Percentiles rank a stretch among this genome's conserved stretches.
Conservation (phyloP, 352 stramenopile species). For the Phytophthora pini region DNA sequence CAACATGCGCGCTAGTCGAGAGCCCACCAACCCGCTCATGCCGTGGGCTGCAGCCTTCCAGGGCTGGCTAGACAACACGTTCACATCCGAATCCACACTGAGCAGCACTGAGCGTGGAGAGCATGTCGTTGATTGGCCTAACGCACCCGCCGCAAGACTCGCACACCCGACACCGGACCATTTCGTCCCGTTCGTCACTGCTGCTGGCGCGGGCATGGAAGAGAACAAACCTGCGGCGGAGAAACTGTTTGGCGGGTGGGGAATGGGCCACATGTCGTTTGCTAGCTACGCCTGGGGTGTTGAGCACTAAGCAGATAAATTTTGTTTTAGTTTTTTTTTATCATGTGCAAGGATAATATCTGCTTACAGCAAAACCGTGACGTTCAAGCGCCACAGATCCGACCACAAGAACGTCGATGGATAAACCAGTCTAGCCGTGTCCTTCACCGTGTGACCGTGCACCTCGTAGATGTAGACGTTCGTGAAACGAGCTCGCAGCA, state of each 20-base stretch:
- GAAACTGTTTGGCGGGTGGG: constrained; percentile 42
- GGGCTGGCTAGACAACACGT: constrained; percentile 34
- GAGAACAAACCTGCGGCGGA: constrained; percentile 31
- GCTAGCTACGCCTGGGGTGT: constrained; percentile 38
- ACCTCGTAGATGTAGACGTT: constrained; percentile 47
- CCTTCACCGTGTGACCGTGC: constrained; percentile 35
- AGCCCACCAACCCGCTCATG: constrained; percentile 10
- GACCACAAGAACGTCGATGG: constrained; percentile 36
- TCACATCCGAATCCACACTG: constrained; percentile 24
- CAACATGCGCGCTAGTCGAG: constrained; percentile 35
- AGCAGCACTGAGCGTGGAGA: constrained; percentile 20
- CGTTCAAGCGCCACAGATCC: constrained; percentile 34
- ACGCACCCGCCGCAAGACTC: constrained; percentile 29
- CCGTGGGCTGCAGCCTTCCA: constrained; percentile 42
- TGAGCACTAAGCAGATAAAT: neutral
- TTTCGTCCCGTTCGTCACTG: constrained; percentile 48
- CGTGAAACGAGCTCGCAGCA: constrained; percentile 22
- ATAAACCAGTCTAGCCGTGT: constrained; percentile 40
- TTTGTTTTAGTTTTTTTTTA: neutral
- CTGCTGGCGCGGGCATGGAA: constrained; percentile 51
- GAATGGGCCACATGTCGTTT: constrained; percentile 37
- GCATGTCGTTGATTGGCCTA: constrained; percentile 39
- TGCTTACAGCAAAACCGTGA: constrained; percentile 32
- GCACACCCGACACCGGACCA: constrained; percentile 54
- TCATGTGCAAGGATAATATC: neutral